Base-by-base conservation (phyloP, 805 yeast species). In the Jamesozyma lodderae region DNA sequence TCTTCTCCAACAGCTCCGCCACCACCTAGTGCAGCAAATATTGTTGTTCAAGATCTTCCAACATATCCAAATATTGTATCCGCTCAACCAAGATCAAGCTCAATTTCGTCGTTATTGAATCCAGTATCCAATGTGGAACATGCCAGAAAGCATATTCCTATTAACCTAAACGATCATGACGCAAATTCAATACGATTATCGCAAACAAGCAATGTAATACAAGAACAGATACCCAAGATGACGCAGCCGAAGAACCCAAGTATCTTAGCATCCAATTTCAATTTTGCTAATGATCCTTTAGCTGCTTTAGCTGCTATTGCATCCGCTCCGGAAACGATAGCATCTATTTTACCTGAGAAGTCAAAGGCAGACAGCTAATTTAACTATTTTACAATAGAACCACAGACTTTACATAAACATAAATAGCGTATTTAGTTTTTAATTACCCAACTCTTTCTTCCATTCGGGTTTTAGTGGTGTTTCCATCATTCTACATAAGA, bases 301-400 rank as follows among this genome's bases (percentile, higher is more conserved):
- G 64, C 64, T 22, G 64, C 64, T 2, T 43, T 61, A 11, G 66
- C 66, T 2, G 66, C 66, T 1, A 53, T 61, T 8, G 66, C 66
- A 8, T 61, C 66, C 3, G 60, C 62, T 9, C 53, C 59, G 13
- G 58, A 55, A 35, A 48, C 49, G 13, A 41, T 53, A 30, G 42
- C 47, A 6, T 40, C 49, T 2, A 38, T 43, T 11, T 18, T 40
- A 2, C 38, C 49, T 4, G 21, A 22, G 15, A 15, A 26, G 9
- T 28, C 30, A 13, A 18, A 26, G 22, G 21, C n/a, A n/a, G n/a
- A n/a, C n/a, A n/a, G n/a, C n/a, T n/a, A n/a, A n/a, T n/a, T n/a
- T n/a, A n/a, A n/a, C n/a, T n/a, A n/a, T n/a, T n/a, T n/a, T n/a
- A n/a, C n/a, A n/a, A n/a, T n/a, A n/a, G n/a, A n/a, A n/a, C n/a